These are phyloP conservation scores for Chimonanthus praecox DNA, from an alignment of 164 flowering plant genomes.

Conservation along the genomic window DNA sequence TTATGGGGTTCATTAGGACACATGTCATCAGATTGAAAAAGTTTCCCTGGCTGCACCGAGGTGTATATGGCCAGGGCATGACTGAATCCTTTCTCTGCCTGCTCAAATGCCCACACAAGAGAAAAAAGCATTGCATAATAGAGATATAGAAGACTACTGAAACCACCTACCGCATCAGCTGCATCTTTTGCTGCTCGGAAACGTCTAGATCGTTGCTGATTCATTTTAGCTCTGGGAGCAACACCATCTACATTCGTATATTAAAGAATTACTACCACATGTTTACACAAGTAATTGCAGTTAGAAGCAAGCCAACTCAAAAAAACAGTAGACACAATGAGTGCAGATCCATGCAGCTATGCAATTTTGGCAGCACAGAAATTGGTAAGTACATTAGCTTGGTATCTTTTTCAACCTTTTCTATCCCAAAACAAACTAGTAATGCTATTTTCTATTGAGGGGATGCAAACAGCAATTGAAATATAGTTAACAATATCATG, in stretches of 20 bases:
- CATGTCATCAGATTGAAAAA: not conserved
- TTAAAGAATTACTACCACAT: constrained; percentile 3
- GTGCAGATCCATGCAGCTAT: not conserved
- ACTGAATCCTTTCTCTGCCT: not conserved
- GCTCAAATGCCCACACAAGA: not conserved
- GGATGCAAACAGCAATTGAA: not conserved
- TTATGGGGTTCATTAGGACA: not conserved
- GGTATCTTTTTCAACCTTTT: not conserved
- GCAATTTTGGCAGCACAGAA: not conserved
- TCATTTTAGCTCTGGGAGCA: constrained; percentile 99
- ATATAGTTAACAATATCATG: too few relatives aligned
- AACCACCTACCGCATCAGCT: constrained; percentile 63
- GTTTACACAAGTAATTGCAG: not conserved
- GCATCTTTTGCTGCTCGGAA: constrained; percentile 98
- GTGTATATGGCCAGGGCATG: not conserved
- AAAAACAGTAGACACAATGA: not conserved
- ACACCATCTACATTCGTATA: constrained; percentile 66
- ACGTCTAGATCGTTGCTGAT: constrained; percentile 94
- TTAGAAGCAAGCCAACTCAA: not conserved
- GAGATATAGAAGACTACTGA: constrained; percentile 12
- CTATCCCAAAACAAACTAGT: not conserved
- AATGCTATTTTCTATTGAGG: not conserved
- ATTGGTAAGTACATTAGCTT: not conserved
- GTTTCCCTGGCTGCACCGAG: not conserved
- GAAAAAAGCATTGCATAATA: not conserved